phyloP scores from a whole-genome alignment of 768 basidiomycete species.

The Candolleomyces eurysporus region DNA sequence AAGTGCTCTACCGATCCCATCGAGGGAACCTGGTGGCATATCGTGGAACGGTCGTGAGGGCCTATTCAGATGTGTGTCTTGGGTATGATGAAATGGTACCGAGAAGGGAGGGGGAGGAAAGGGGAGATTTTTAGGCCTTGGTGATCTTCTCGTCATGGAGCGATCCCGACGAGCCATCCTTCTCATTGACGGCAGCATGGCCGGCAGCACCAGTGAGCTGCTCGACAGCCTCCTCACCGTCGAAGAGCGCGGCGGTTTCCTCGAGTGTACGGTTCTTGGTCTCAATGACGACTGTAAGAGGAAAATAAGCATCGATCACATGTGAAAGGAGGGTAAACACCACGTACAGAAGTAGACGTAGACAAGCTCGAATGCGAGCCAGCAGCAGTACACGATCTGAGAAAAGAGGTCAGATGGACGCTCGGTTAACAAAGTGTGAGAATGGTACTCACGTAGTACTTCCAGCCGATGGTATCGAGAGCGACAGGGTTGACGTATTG shows the following conservation, averaged over 20 bases:
- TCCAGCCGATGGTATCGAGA: conserved; percentile 62
- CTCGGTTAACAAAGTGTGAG: conserved; percentile 50
- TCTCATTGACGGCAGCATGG: no score
- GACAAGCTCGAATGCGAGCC: conserved; percentile 63
- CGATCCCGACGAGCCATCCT: no score
- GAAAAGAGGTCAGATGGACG: not conserved
- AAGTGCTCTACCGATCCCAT: no score
- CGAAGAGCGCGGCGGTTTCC: conserved; percentile 78
- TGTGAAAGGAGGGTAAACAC: not conserved
- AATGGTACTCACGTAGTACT: conserved; percentile 55
- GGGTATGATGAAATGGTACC: no score
- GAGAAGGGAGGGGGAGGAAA: no score
- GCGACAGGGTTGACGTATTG: conserved; percentile 87
- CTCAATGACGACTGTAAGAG: conserved; percentile 52
- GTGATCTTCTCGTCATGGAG: no score
- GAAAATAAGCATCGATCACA: conserved; percentile 4
- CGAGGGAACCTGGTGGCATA: no score
- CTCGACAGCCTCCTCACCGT: conserved; percentile 55
- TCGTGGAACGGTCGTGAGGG: no score
- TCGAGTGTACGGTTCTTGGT: conserved; percentile 73
- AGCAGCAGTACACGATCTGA: conserved; percentile 62
- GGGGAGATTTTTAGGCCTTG: no score
- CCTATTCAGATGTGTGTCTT: no score
- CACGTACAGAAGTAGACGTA: conserved; percentile 57
- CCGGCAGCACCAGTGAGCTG: conserved; percentile 26